Base-by-base conservation (phyloP, 2,329 filamentous ascomycete genomes). In the Penicillium sp. region DNA sequence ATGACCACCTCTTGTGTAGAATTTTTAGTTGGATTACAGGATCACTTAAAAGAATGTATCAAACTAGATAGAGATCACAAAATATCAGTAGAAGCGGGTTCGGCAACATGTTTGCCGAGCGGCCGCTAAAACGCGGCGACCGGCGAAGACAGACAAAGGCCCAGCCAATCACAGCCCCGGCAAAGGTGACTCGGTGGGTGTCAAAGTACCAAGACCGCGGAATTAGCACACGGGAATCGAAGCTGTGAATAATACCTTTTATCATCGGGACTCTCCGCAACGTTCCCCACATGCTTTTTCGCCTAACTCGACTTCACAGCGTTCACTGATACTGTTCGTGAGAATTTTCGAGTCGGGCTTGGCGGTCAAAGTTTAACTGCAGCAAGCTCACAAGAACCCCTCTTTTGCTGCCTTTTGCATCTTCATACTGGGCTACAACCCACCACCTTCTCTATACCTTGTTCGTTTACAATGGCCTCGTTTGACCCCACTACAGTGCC, bases 221-320 rank as follows among this genome's bases (percentile, higher is more conserved):
- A n/a, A 57, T 61, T 61, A 61, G 47, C 56, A 52, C 42, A 64
- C 54, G 47, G 32, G 38, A 62, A 62, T 45, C 14, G 16, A 31
- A 21, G 7, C 8, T 29, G 48, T 61, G 58, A 64, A 51, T 64
- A 62, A 64, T 60, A 2, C 2, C 34, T 24, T 52, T 49, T 54
- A 50, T 24, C 22, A 48, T 52, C 47, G 59, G 58, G 59, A 56
- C 24, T 43, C 49, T 54, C 58, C 52, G 52, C 29, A 40, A 40
- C 57, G 21, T 40, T 24, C 18, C 24, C 24, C 24, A 27, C 24
- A 27, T 27, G 24, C 24, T 5, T 27, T 27, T 27, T 27, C 24
- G 24, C 24, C 24, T 27, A 27, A 27, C 24, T 27, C 24, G 24
- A 27, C 24, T 27, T 42, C 29, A 24, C 27, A 49, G 14, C 21